Evolutionary conservation across 805 yeast species (phyloP).

Genomic region (Saccharomycopsis javanensis): DNA sequence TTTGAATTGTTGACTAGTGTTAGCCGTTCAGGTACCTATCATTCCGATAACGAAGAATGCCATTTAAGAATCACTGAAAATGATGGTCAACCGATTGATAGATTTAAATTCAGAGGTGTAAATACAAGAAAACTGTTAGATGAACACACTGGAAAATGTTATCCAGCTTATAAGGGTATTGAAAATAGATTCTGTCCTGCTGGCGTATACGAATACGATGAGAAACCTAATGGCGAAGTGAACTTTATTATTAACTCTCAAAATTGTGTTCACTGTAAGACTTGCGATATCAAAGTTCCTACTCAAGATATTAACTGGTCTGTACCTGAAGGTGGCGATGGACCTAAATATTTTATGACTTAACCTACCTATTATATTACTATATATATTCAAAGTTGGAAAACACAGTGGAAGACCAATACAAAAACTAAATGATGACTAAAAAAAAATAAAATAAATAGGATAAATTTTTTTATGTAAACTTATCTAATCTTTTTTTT

Average conservation of each 20-base stretch:
- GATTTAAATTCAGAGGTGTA: constrained; percentile 20
- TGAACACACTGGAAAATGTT: constrained; percentile 25
- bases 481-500: not conserved
- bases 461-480: not conserved
- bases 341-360: constrained; percentile 90
- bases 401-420: not conserved
- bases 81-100: constrained; percentile 28
- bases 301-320: constrained; percentile 90
- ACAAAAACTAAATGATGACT: too few relatives aligned
- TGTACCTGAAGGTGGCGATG: constrained; percentile 99
- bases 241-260: constrained; percentile 90
- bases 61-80: constrained; percentile 59
- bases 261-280: constrained; percentile 96
- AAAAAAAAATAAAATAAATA: too few relatives aligned
- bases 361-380: constrained; percentile 20
- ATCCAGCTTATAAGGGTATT: constrained; percentile 73
- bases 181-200: constrained; percentile 96
- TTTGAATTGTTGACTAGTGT: constrained; percentile 93
- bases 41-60: constrained; percentile 87
- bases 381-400: not conserved
- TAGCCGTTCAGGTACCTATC: constrained; percentile 91
- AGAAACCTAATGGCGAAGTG: constrained; percentile 31
- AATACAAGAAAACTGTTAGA: constrained; percentile 22
- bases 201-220: constrained; percentile 93
- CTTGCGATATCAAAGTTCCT: constrained; percentile 96